phyloP scores from a whole-genome alignment of 352 stramenopile species.

The Achlya hypogyna region DNA sequence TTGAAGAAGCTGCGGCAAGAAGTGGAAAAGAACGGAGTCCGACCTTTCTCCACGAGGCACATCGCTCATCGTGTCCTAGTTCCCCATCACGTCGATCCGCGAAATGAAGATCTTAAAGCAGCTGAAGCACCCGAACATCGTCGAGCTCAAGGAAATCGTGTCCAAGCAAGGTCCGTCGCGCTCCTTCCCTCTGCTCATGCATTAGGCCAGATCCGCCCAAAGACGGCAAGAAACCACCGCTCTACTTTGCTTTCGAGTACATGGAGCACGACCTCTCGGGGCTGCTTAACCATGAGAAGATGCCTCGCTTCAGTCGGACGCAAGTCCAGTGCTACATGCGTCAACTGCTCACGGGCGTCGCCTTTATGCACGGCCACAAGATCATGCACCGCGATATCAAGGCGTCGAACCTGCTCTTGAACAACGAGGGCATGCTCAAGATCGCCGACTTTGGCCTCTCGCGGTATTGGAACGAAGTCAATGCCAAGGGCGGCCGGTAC shows the following conservation, averaged over 20 bases:
- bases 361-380: conserved; percentile 85
- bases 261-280: conserved; percentile 81
- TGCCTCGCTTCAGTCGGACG: conserved; percentile 66
- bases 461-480: conserved; percentile 79
- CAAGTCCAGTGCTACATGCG: conserved; percentile 87
- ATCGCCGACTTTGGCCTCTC: conserved; percentile 77
- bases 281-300: conserved; percentile 67
- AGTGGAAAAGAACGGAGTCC: conserved; percentile 80
- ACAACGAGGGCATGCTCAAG: conserved; percentile 79
- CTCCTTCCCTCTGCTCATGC: background rate
- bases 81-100: conserved; percentile 92
- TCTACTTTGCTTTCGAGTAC: conserved; percentile 85
- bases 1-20: conserved; percentile 79
- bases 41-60: background rate
- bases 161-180: conserved; percentile 36
- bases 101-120: conserved; percentile 98
- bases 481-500: conserved; percentile 70
- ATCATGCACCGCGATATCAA: conserved; percentile 85
- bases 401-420: conserved; percentile 74
- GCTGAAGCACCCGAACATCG: conserved; percentile 90
- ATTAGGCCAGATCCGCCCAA: conserved; percentile 45
- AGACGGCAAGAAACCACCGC: conserved; percentile 70
- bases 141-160: conserved; percentile 95
- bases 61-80: conserved; percentile 32
- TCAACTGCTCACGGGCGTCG: conserved; percentile 64